Base-by-base conservation (phyloP, 345 rosid species). In the Rhodomyrtus tomentosa region DNA sequence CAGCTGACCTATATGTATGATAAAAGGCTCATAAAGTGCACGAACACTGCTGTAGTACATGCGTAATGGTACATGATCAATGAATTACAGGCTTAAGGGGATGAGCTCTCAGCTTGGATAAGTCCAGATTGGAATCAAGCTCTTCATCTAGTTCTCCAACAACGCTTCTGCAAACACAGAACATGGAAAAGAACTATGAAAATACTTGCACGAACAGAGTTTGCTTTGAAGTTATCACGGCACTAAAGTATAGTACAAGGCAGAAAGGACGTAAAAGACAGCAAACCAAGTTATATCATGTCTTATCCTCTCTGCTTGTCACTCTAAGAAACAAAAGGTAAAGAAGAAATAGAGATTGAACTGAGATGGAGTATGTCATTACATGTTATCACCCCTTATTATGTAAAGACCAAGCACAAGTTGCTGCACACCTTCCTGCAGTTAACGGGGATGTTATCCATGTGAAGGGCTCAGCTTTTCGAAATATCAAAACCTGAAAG, bases 331-430 rank as follows among this genome's bases (percentile, higher is more conserved):
- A 68, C 25, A 18, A 36, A 68, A 8, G 45, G 76, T 68, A 68
- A 8, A 68, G 45, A 68, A 32, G 45, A 32, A 68, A 55, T 22
- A 68, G 79, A 68, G 45, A 45, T 68, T 1, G 45, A 9, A 20
- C 45, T 36, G 79, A 68, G 45, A 29, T 16, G 27, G 50, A 24
- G 27, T 56, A 5, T 48, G 24, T n/a, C 32, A 51, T 86, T 95
- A 97, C 99, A 97, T 97, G 93, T 97, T 97, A 88, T 97, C 99
- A 12, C 99, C 99, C 91, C 99, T 90, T 89, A 97, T 95, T 86
- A 95, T 94, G 95, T 95, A 95, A 87, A 97, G 92, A 84, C 99
- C 99, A 91, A 97, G 86, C 83, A 95, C 99, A 83, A 89, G 93
- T 86, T 92, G 99, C 89, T 95, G 98, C 38, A 95, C 99, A 83